phyloP scores from a whole-genome alignment of 352 stramenopile genomes.

The Aphanomyces stellatus region DNA sequence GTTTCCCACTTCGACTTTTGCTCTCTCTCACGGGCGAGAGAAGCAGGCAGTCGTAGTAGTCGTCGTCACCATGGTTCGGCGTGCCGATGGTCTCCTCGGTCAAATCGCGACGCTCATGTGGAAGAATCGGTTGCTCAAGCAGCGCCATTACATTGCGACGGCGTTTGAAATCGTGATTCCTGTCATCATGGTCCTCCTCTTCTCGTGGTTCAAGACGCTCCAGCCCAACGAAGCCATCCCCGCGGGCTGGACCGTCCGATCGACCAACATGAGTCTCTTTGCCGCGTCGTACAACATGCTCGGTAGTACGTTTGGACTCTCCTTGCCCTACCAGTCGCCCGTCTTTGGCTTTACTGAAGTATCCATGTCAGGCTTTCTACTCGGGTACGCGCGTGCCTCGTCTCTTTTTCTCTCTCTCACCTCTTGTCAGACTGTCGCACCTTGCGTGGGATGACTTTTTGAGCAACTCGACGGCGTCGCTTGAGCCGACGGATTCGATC shows the following conservation, averaged over 20 bases:
- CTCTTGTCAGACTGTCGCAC: background rate
- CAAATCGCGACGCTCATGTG: conserved; percentile 33
- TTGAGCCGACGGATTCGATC: conserved; percentile 31
- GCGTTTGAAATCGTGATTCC: conserved; percentile 54
- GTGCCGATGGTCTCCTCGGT: background rate
- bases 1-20: too few relatives aligned
- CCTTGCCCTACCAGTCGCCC: background rate
- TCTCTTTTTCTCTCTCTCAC: background rate
- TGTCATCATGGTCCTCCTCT: conserved; percentile 46
- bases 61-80: background rate
- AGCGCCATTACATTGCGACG: conserved; percentile 37
- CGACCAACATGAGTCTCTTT: background rate
- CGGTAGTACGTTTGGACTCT: background rate
- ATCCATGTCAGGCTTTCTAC: conserved; percentile 48
- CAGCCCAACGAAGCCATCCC: background rate
- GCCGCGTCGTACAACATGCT: background rate
- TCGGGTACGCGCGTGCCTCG: conserved; percentile 41
- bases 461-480: conserved; percentile 34
- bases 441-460: conserved; percentile 26
- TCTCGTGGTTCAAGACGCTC: conserved; percentile 40
- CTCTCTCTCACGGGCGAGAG: too few relatives aligned
- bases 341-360: conserved; percentile 58
- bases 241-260: background rate
- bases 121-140: conserved; percentile 78
- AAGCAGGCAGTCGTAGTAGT: too few relatives aligned